Conservation (phyloP, 805 yeast genomes). For the Pichia thaimueangensis region DNA sequence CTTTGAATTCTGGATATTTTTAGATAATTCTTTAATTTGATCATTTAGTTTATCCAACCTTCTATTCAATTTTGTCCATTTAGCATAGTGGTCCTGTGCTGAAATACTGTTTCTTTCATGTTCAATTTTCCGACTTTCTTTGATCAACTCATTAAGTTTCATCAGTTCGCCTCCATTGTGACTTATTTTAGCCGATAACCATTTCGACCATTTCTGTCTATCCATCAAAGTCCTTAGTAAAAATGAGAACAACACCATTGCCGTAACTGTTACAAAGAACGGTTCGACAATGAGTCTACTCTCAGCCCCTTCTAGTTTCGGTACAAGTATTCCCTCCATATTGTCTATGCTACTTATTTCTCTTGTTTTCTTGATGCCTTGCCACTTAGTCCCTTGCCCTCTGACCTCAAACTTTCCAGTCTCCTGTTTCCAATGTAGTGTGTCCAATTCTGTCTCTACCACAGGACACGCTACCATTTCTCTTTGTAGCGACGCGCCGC, state of each 20-base stretch:
- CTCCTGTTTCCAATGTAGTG: too few relatives aligned
- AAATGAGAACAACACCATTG: not conserved
- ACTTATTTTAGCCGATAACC: not conserved
- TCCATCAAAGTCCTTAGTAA: not conserved
- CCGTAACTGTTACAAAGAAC: not conserved
- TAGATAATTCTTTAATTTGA: conserved; percentile 42
- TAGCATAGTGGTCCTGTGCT: conserved; percentile 92
- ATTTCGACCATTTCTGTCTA: not conserved
- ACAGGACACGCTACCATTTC: too few relatives aligned
- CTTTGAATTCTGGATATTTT: conserved; percentile 33
- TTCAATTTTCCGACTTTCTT: conserved; percentile 41
- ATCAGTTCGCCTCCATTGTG: conserved; percentile 3
- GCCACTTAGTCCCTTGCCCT: too few relatives aligned
- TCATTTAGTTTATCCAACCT: conserved; percentile 49
- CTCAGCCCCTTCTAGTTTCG: not conserved
- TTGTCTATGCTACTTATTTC: too few relatives aligned
- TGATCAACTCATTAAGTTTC: conserved; percentile 29
- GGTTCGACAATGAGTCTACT: not conserved
- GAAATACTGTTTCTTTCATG: conserved; percentile 54
- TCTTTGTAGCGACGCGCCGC: not conserved
- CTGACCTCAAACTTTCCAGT: too few relatives aligned
- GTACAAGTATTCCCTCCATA: not conserved
- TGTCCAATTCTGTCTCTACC: too few relatives aligned
- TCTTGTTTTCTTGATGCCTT: too few relatives aligned
- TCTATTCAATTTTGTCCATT: conserved; percentile 90